Conservation (phyloP, 176 grass and related monocot species). For the Miscanthus lutarioriparius region DNA sequence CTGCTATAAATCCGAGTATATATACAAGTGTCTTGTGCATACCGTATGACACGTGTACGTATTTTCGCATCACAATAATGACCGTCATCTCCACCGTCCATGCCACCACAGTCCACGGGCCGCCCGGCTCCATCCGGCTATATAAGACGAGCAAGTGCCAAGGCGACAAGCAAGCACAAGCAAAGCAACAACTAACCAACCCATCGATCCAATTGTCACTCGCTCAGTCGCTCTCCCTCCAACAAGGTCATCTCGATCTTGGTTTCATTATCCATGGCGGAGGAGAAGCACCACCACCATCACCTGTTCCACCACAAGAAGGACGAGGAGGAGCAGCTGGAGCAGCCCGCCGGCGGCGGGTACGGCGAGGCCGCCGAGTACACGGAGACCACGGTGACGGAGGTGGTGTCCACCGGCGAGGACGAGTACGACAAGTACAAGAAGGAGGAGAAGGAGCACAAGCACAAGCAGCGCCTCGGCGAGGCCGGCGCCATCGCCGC, state of each 20-base stretch:
- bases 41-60: background rate
- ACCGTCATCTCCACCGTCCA: background rate
- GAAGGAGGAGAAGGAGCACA: conserved; percentile 74
- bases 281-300: conserved; percentile 52
- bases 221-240: background rate
- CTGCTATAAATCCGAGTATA: background rate
- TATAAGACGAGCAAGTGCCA: background rate
- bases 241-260: background rate
- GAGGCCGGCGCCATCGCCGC: conserved; percentile 49
- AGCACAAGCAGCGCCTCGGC: conserved; percentile 68
- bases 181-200: background rate
- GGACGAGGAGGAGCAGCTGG: conserved; percentile 22
- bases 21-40: background rate
- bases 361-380: background rate
- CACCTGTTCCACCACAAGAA: conserved; percentile 55
- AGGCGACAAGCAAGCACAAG: background rate
- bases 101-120: background rate
- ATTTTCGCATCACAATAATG: background rate
- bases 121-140: background rate
- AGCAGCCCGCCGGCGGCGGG: background rate
- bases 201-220: background rate
- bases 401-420: conserved; percentile 29
- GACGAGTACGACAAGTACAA: conserved; percentile 38
- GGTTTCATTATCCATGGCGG: conserved; percentile 21
- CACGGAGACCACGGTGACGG: conserved; percentile 39